Percentiles rank a stretch among this genome's conserved stretches.
phyloP scores from a whole-genome alignment of 768 basidiomycete species.

The Bullera alba region DNA sequence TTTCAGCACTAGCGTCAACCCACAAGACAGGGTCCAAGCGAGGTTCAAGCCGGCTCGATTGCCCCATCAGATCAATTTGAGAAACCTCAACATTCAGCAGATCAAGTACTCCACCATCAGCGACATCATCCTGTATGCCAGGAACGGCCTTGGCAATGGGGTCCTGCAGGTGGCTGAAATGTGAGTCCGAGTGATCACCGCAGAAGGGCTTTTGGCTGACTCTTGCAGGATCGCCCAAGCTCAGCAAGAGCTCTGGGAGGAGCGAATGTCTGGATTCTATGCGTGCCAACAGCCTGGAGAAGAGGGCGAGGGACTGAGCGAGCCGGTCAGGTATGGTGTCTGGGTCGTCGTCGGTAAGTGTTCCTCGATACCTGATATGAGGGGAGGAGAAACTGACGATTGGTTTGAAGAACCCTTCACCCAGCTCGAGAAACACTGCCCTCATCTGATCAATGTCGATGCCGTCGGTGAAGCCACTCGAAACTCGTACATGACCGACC shows the following conservation, averaged over 20 bases:
- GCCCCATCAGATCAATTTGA: slow-evolving; percentile 37
- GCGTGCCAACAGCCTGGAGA: not conserved
- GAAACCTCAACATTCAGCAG: slow-evolving; percentile 45
- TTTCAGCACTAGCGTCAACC: no score
- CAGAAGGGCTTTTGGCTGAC: not conserved
- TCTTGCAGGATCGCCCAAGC: slow-evolving; percentile 36
- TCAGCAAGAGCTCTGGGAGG: slow-evolving; percentile 36
- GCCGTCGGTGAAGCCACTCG: slow-evolving; percentile 13
- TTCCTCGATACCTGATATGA: no score
- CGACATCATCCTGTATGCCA: slow-evolving; percentile 44
- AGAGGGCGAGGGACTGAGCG: slow-evolving; percentile 24
- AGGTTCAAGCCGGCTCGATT: slow-evolving; percentile 33
- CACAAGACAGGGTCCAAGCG: not conserved
- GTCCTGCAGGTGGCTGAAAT: slow-evolving; percentile 38
- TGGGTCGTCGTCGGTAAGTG: slow-evolving; percentile 42
- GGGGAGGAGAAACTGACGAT: no score
- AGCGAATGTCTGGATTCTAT: slow-evolving; percentile 34
- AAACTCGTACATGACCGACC: slow-evolving; percentile 26
- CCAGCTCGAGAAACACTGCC: slow-evolving; percentile 31
- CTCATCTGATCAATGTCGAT: slow-evolving; percentile 39
- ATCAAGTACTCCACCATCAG: slow-evolving; percentile 46
- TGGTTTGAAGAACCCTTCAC: slow-evolving; percentile 45
- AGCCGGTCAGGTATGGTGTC: slow-evolving; percentile 43
- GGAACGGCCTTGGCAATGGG: slow-evolving; percentile 27
- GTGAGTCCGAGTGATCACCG: slow-evolving; percentile 8